Evolutionary conservation across 306 rosid species (phyloP).

Genomic region (Lathyrus oleraceus): DNA sequence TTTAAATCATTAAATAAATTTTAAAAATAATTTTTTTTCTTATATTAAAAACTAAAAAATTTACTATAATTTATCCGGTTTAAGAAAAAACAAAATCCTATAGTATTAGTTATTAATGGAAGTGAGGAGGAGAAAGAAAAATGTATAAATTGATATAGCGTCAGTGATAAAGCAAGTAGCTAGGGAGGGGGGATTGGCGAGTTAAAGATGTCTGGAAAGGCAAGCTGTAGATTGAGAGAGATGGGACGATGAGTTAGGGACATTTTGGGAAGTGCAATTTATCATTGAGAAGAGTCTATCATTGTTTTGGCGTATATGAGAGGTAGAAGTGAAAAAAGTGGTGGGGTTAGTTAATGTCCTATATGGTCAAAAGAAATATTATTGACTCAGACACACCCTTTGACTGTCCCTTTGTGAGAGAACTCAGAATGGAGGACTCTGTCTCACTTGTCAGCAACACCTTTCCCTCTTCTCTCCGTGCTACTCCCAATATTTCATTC

Average conservation of each 20-base stretch:
- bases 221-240: slow-evolving; percentile 34
- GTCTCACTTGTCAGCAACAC: slow-evolving; percentile 42
- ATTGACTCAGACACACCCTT: slow-evolving; percentile 42
- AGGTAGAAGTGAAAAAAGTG: slow-evolving; percentile 10
- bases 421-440: slow-evolving; percentile 21
- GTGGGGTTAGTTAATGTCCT: slow-evolving; percentile 39
- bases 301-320: slow-evolving; percentile 42
- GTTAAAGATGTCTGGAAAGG: slow-evolving; percentile 55
- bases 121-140: no score
- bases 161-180: slow-evolving; percentile 39
- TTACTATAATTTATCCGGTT: no score
- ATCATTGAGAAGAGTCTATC: slow-evolving; percentile 46
- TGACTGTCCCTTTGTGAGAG: slow-evolving; percentile 39
- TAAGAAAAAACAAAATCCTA: no score
- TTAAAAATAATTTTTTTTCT: no score
- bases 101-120: no score
- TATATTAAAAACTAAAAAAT: no score
- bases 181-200: slow-evolving; percentile 33
- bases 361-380: slow-evolving; percentile 49
- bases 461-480: slow-evolving; percentile 30
- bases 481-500: slow-evolving; percentile 20
- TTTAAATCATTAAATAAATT: no score
- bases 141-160: not conserved
- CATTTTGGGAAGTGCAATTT: slow-evolving; percentile 28
- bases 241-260: slow-evolving; percentile 37